These are phyloP conservation scores for Candida vartiovaarae DNA, from an alignment of 805 yeast genomes.

Conservation along the genomic window DNA sequence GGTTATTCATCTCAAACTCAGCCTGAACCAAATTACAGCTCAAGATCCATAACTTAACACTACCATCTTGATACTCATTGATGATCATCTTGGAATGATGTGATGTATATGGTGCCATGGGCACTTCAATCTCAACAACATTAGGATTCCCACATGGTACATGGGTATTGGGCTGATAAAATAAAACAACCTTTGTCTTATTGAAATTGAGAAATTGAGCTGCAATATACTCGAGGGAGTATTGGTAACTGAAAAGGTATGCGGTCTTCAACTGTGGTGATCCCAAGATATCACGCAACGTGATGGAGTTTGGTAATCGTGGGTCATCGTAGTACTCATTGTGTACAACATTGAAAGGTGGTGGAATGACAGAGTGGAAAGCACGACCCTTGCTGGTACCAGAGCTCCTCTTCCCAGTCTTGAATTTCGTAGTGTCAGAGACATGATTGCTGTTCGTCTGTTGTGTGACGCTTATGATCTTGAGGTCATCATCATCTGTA, in stretches of 20 bases:
- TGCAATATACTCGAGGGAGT: slow-evolving; percentile 27
- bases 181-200: slow-evolving; percentile 16
- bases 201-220: slow-evolving; percentile 26
- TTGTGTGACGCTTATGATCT: neutral
- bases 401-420: too few species aligned
- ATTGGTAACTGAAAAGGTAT: slow-evolving; percentile 43
- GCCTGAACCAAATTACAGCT: slow-evolving; percentile 50
- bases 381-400: too few species aligned
- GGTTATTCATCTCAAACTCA: slow-evolving; percentile 54
- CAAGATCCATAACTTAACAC: slow-evolving; percentile 46
- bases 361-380: neutral
- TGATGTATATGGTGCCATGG: slow-evolving; percentile 33
- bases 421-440: too few species aligned
- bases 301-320: slow-evolving; percentile 17
- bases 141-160: slow-evolving; percentile 1
- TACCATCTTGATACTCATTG: slow-evolving; percentile 36
- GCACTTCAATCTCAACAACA: slow-evolving; percentile 21
- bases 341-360: slow-evolving; percentile 19
- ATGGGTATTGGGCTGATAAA: slow-evolving; percentile 29
- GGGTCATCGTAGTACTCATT: slow-evolving; percentile 13
- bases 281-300: slow-evolving; percentile 27
- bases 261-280: slow-evolving; percentile 28
- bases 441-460: too few species aligned
- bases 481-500: slow-evolving; percentile 1
- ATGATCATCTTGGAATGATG: slow-evolving; percentile 70